These are phyloP conservation scores for Punica granatum DNA, from an alignment of 345 rosid genomes.

Conservation along the genomic window DNA sequence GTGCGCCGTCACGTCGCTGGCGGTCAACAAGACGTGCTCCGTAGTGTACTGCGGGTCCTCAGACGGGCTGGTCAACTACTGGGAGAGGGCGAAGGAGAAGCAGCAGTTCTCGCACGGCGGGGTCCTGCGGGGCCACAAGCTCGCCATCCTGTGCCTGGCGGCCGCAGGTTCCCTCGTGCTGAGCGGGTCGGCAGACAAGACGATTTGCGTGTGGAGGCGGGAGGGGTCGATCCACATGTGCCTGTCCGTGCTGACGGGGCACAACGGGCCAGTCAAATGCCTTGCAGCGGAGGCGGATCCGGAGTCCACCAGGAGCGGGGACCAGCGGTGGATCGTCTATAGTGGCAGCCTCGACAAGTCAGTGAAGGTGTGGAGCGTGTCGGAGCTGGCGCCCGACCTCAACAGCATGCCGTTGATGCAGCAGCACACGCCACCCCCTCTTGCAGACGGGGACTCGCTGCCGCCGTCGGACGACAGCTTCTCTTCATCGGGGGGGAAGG, in stretches of 20 bases:
- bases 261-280: constrained; percentile 87
- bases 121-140: constrained; percentile 72
- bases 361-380: constrained; percentile 88
- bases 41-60: constrained; percentile 79
- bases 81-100: constrained; percentile 53
- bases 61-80: constrained; percentile 79
- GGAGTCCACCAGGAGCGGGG: constrained; percentile 27
- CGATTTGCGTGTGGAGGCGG: constrained; percentile 86
- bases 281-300: constrained; percentile 67
- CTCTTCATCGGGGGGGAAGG: constrained; percentile 10
- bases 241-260: constrained; percentile 82
- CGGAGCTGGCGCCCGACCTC: constrained; percentile 47
- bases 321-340: constrained; percentile 68
- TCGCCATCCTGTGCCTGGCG: constrained; percentile 76
- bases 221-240: constrained; percentile 68
- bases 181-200: constrained; percentile 95
- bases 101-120: constrained; percentile 63
- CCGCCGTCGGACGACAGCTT: constrained; percentile 23
- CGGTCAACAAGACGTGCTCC: constrained; percentile 37
- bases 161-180: constrained; percentile 69
- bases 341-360: constrained; percentile 95
- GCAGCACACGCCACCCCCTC: constrained; percentile 24
- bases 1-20: constrained; percentile 80
- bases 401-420: constrained; percentile 33
- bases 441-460: constrained; percentile 22